Evolutionary conservation across 306 rosid genomes (phyloP).

Genomic region (Hippophae gyantsensis): DNA sequence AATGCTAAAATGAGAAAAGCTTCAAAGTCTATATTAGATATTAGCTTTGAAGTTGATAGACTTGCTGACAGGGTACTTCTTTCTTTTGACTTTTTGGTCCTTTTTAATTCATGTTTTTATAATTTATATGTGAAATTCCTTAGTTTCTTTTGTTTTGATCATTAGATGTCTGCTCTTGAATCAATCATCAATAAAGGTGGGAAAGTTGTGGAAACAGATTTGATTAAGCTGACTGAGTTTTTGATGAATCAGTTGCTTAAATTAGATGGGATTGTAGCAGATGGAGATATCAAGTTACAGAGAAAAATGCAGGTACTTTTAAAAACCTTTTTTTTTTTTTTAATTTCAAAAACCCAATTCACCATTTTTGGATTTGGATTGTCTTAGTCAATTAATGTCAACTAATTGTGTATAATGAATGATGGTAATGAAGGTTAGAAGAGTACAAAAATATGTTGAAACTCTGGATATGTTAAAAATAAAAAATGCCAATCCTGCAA

Average conservation of each 20-base stretch:
- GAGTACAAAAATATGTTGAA: conserved; percentile 94
- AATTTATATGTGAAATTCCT: background rate
- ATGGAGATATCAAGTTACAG: conserved; percentile 90
- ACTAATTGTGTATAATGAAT: background rate
- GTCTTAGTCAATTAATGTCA: too few species aligned
- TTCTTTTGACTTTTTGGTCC: too few species aligned
- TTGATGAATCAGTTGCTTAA: conserved; percentile 88
- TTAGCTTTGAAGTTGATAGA: conserved; percentile 83
- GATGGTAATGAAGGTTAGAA: conserved; percentile 47
- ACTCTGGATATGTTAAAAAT: conserved; percentile 72
- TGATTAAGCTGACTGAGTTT: conserved; percentile 60
- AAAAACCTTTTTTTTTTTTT: too few species aligned
- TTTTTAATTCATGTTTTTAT: background rate
- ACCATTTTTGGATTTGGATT: too few species aligned
- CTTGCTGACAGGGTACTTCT: conserved; percentile 64
- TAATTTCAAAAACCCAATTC: too few species aligned
- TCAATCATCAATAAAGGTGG: conserved; percentile 63
- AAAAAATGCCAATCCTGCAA: conserved; percentile 44
- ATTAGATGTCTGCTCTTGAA: conserved; percentile 80
- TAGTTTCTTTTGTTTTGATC: background rate
- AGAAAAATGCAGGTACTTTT: conserved; percentile 85
- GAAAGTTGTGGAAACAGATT: conserved; percentile 66
- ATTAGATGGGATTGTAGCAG: conserved; percentile 72
- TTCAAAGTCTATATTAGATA: conserved; percentile 65
- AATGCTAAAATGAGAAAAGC: conserved; percentile 85